Base-by-base conservation (phyloP, 129 eudicot species). In the Dittrichia graveolens region DNA sequence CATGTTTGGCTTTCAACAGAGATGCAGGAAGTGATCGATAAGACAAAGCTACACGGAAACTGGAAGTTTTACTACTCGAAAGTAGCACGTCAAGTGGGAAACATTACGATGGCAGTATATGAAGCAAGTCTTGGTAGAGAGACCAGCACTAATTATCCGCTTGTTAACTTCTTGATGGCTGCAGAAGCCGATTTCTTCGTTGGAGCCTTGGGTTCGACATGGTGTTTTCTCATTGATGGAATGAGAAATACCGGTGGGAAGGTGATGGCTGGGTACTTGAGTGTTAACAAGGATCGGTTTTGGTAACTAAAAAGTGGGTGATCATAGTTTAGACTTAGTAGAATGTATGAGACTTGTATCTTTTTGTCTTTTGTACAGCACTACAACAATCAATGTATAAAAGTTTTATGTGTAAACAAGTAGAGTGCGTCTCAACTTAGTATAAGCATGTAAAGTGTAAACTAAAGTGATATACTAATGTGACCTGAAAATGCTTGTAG, bases 211-310 rank as follows among this genome's bases (percentile, higher is more conserved):
- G 99, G 97, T 48, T 95, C 99, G 0, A 95, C 99, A 4, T 95
- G 97, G 97, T 90, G 97, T 83, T 95, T 73, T 77, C 91, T 95
- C 39, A 95, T 95, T 58, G 99, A 95, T 45, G 99, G 97, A 18
- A 95, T 95, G 99, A 84, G 99, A 77, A 95, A 86, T 61, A 95
- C 99, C 0, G 99, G 96, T 13, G 99, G 99, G 5, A 95, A 95
- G 69, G 99, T 95, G 11, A 95, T 90, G 99, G 87, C 99, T 0
- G 99, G 99, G 24, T 95, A 95, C 73, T 75, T 95, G 75, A 95
- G 97, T 41, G 99, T 95, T 65, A 95, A 95, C 80, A 88, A 95
- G 81, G 97, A 95, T 45, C 88, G 99, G 58, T 95, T 90, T 79
- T 95, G 99, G 99, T 95, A 74, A 83, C 62, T 18, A 12, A 12